Base-by-base conservation (phyloP, 1,139 yeast species). In the Torulaspora globosa region DNA sequence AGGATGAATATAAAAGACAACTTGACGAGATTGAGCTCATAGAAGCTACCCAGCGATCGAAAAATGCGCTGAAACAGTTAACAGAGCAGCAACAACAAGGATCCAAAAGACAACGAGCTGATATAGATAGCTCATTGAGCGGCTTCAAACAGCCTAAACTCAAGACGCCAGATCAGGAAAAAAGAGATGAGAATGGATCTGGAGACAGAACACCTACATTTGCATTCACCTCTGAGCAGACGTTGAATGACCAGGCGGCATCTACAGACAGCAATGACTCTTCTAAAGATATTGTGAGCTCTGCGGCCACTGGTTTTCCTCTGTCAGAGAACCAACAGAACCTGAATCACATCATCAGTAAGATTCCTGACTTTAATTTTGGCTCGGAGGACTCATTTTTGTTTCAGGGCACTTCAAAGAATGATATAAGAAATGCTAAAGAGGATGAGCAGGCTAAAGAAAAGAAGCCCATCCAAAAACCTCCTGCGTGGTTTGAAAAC, bases 21-120 rank as follows among this genome's bases (percentile, higher is more conserved):
- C 46, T 65, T 10, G 66, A 66, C 32, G 72, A 71, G 36, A 56
- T 59, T 4, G 78, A 78, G 35, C 53, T 76, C 44, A 66, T 67
- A 51, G 68, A 63, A 46, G 82, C 82, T 1, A 69, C 77, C 24
- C 74, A 73, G 47, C 64, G 62, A 35, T 76, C 82, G 0, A 74
- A 72, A 48, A 55, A 57, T 35, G 79, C 74, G 16, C 5, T 18
- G 32, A 26, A 18, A 8, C 27, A 16, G n/a, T 15, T 12, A 16
- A 18, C 32, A 16, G 18, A 16, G 15, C 10, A 26, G 12, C 31
- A 38, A 5, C 6, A 38, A 10, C 11, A 7, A 9, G n/a, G 5
- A 27, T 7, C n/a, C 15, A 11, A 31, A 12, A 26, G 14, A n/a
- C 33, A 15, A 10, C 16, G n/a, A 7, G 18, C 14, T 9, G 23